Percentiles rank a stretch among this genome's conserved stretches.
Conservation (phyloP, 2,329 filamentous ascomycete species). For the Fusarium nelsonii region DNA sequence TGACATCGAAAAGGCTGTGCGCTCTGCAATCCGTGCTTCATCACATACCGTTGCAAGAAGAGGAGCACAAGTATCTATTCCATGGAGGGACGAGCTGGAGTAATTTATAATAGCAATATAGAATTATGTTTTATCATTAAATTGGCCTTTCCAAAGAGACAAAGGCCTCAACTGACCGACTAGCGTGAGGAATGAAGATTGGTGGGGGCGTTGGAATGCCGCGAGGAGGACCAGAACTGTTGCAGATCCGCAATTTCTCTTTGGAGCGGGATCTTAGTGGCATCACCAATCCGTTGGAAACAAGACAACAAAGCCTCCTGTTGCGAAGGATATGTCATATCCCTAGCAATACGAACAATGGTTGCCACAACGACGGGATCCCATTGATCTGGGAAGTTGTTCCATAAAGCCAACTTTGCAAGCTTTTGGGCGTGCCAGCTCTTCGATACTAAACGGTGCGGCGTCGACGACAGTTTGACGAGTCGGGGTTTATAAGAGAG, state of each 20-base stretch:
- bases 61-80: slow-evolving; percentile 26
- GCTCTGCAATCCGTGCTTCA: slow-evolving; percentile 11
- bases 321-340: slow-evolving; percentile 25
- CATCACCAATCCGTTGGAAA: slow-evolving; percentile 20
- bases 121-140: background rate
- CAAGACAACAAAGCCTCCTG: slow-evolving; percentile 16
- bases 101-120: background rate
- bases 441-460: slow-evolving; percentile 5
- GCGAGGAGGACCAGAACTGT: slow-evolving; percentile 22
- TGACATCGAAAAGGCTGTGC: slow-evolving; percentile 14
- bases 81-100: slow-evolving; percentile 20
- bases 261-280: slow-evolving; percentile 14
- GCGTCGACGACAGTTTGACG: slow-evolving; percentile 8
- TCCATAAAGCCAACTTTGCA: slow-evolving; percentile 47
- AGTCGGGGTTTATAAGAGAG: slow-evolving; percentile 16
- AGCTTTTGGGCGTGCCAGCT: slow-evolving; percentile 50
- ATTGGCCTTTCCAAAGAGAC: too few species aligned
- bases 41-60: slow-evolving; percentile 16
- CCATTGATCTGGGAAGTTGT: slow-evolving; percentile 51
- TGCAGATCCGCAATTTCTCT: slow-evolving; percentile 18
- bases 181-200: background rate
- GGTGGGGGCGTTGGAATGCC: slow-evolving; percentile 13
- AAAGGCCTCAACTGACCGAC: too few species aligned
- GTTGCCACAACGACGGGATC: slow-evolving; percentile 49
- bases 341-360: slow-evolving; percentile 44